phyloP scores from a whole-genome alignment of 441 rosid genomes.

The Geranium incanum region DNA sequence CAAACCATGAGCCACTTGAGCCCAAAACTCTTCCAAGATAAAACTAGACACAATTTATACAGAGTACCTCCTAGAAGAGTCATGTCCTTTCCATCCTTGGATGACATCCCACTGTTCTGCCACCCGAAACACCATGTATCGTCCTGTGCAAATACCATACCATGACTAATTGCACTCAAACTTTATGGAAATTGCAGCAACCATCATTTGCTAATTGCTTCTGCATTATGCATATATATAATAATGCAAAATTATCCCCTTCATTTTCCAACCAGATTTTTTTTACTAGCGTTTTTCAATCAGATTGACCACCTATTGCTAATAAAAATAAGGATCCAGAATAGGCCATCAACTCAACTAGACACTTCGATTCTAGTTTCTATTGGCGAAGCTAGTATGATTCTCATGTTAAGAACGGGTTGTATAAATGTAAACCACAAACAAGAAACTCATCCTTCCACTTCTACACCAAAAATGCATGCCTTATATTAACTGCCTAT shows the following conservation, averaged over 20 bases:
- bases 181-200: background rate
- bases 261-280: background rate
- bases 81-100: conserved; percentile 54
- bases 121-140: conserved; percentile 83
- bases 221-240: background rate
- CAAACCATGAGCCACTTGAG: background rate
- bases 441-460: background rate
- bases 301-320: background rate
- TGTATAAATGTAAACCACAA: background rate
- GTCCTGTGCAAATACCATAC: conserved; percentile 37
- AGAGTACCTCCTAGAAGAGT: conserved; percentile 82
- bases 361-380: background rate
- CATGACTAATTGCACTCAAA: background rate
- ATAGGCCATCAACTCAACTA: background rate
- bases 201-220: background rate
- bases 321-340: background rate
- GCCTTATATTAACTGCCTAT: too few relatives aligned
- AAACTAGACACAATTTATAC: background rate
- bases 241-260: background rate
- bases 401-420: background rate
- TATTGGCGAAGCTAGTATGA: background rate
- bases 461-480: background rate
- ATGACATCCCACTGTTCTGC: conserved; percentile 58
- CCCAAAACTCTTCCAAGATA: background rate
- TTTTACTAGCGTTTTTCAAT: background rate